Base-by-base conservation (phyloP, 768 basidiomycete genomes). In the Termitomyces sp. region DNA sequence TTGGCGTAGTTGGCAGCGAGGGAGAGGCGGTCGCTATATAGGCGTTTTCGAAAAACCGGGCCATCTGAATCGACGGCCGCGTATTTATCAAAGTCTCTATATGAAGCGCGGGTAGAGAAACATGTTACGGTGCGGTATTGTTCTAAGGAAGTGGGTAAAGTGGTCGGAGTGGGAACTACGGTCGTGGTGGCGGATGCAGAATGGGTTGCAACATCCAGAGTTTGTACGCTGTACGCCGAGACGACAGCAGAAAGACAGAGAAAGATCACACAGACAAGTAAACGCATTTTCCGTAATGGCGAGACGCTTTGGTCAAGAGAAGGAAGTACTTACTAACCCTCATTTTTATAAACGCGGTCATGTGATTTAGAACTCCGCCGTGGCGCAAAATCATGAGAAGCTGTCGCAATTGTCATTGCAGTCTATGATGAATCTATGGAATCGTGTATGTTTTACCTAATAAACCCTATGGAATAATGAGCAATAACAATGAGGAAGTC, bases 21-120 rank as follows among this genome's bases (percentile, higher is more conserved):
- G 26, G 57, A 53, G 34, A 58, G 51, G 26, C 36, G 51, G n/a
- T 58, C 51, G 13, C 24, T 52, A 28, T 46, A 58, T 22, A 48
- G 33, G 31, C 56, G 41, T 51, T 44, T 58, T 44, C 26, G 26
- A 33, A 48, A 53, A 28, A 45, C n/a, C 22, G 49, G 56, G 56
- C 51, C 29, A 28, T 52, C 51, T 29, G 1, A 13, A 20, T 39
- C 26, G n/a, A 20, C 13, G 34, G 20, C 53, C 42, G 20, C 42
- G 42, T 54, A 5, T 31, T 18, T 45, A 22, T 54, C 7, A 12
- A 41, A 3, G 9, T 51, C 41, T 1, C 6, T 1, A 20, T 31
- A 50, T 39, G 37, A 41, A 49, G 41, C 36, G 18, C 4, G 46
- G 16, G 48, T 56, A 7, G 56, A 57, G 31, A 29, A 39, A 6